Conservation (phyloP, 768 basidiomycete species). For the Russula abietina region DNA sequence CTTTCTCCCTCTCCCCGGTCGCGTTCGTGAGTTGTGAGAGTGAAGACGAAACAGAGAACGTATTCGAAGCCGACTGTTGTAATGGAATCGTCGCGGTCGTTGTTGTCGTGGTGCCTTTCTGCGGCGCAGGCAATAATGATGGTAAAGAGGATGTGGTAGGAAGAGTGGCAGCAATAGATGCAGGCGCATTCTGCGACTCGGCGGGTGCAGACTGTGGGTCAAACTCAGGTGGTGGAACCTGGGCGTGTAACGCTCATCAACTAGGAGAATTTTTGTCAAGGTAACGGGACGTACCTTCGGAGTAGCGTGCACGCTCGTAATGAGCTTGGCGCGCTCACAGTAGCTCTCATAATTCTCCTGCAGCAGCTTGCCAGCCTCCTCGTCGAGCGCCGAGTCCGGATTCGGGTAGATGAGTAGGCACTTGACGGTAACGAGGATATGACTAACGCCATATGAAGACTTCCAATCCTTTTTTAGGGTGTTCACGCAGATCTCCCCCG, state of each 20-base stretch:
- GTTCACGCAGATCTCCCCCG: constrained; percentile 94
- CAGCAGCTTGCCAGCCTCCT: constrained; percentile 89
- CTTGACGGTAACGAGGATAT: constrained; percentile 89
- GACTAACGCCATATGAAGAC: constrained; percentile 80
- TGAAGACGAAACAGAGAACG: too few species aligned
- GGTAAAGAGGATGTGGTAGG: too few species aligned
- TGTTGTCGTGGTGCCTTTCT: too few species aligned
- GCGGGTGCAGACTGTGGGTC: constrained; percentile 31
- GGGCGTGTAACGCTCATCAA: too few species aligned
- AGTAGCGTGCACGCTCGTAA: too few species aligned
- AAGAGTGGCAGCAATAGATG: too few species aligned
- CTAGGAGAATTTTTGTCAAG: background rate
- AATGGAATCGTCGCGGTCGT: too few species aligned
- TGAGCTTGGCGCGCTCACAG: constrained; percentile 77
- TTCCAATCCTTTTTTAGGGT: constrained; percentile 98
- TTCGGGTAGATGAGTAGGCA: constrained; percentile 96
- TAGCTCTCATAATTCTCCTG: constrained; percentile 88
- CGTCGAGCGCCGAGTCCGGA: constrained; percentile 92
- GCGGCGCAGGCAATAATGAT: too few species aligned
- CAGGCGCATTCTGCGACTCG: constrained; percentile 29
- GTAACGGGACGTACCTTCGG: constrained; percentile 38
- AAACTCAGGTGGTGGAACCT: constrained; percentile 77
- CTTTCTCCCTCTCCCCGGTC: too few species aligned
- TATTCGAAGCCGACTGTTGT: too few species aligned
- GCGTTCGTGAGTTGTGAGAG: too few species aligned